Conservation (phyloP, 495 filamentous ascomycete species). For the Neurospora discreta region DNA sequence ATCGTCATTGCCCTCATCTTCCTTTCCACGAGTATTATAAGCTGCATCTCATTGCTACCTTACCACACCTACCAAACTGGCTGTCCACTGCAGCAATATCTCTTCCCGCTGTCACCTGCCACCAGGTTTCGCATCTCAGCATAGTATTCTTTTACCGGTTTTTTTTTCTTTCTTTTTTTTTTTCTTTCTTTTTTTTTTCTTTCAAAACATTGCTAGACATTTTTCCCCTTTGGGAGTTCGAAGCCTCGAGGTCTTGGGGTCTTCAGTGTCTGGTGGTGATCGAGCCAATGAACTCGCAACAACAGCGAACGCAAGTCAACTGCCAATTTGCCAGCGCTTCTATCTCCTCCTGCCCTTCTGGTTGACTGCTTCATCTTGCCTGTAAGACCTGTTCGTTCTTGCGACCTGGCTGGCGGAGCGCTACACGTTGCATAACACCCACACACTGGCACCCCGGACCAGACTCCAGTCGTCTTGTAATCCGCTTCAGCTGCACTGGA, state of each 20-base stretch:
- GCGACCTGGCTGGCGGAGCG: not conserved
- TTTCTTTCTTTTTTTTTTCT: not conserved
- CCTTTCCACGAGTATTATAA: not conserved
- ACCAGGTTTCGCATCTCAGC: not conserved
- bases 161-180: not conserved
- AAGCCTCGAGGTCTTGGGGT: not conserved
- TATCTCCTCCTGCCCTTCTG: not conserved
- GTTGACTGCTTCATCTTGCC: not conserved
- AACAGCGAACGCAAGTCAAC: not conserved
- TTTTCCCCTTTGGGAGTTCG: not conserved
- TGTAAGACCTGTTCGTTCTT: not conserved
- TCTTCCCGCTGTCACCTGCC: not conserved
- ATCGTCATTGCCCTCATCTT: not conserved
- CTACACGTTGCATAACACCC: not conserved
- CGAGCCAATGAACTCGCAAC: not conserved
- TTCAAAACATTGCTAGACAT: not conserved
- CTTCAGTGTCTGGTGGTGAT: not conserved
- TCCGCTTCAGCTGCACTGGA: not conserved
- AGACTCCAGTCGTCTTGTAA: not conserved
- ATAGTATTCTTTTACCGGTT: too few species aligned
- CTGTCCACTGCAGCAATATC: not conserved
- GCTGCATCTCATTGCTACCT: not conserved
- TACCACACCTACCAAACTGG: not conserved
- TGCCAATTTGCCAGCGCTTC: not conserved
- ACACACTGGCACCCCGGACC: not conserved